Conservation (phyloP, 805 yeast genomes). For the Wickerhamiella spandovensis region DNA sequence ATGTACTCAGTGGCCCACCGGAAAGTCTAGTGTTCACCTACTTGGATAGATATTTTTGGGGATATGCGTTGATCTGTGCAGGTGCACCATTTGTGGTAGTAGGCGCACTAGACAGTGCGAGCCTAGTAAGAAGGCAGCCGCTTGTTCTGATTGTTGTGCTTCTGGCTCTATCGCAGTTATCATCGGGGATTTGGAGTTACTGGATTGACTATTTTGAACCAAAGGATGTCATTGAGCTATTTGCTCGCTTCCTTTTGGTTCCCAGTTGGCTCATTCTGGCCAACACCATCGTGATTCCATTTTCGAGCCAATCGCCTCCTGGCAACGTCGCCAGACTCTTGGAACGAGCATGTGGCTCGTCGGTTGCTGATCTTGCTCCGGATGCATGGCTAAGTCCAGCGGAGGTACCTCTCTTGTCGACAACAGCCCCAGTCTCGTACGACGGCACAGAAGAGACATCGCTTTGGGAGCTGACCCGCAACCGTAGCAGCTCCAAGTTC, state of each 20-base stretch:
- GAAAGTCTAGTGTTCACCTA: conserved; percentile 7
- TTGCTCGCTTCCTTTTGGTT: conserved; percentile 3
- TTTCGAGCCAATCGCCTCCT: conserved; percentile 4
- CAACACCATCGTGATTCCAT: conserved; percentile 1
- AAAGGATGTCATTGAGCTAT: not conserved
- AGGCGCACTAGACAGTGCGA: conserved; percentile 4
- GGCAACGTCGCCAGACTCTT: conserved; percentile 4
- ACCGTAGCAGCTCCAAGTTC: not conserved
- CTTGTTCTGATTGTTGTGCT: conserved; percentile 2
- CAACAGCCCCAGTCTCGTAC: not conserved
- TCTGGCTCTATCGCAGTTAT: conserved; percentile 5
- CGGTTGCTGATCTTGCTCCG: not conserved
- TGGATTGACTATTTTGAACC: conserved; percentile 3
- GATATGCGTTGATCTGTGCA: conserved; percentile 11
- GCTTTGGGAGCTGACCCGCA: not conserved
- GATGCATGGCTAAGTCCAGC: not conserved
- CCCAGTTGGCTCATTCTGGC: conserved; percentile 1
- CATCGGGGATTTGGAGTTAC: conserved; percentile 1
- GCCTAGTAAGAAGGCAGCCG: conserved; percentile 1
- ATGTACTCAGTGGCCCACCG: conserved; percentile 7
- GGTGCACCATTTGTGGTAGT: conserved; percentile 13
- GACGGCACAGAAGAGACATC: not conserved
- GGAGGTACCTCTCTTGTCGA: not conserved
- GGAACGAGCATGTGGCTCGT: not conserved
- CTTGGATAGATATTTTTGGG: conserved; percentile 11